phyloP scores from a whole-genome alignment of 2,329 filamentous ascomycete species.

The Colletotrichum truncatum region DNA sequence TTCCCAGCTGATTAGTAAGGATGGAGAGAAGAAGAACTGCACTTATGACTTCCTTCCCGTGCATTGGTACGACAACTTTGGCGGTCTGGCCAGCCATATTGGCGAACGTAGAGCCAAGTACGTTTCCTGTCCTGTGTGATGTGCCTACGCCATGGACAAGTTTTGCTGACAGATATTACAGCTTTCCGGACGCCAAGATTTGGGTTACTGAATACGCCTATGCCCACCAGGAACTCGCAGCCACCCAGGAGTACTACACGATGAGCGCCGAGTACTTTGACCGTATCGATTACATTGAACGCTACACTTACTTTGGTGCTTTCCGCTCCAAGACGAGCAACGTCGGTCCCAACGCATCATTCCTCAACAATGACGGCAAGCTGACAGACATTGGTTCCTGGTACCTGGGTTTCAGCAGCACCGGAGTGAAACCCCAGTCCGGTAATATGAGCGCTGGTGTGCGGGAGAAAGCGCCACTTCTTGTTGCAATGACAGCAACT shows the following conservation, averaged over 20 bases:
- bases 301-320: slow-evolving; percentile 80
- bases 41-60: slow-evolving; percentile 71
- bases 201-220: slow-evolving; percentile 85
- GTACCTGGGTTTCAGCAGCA: slow-evolving; percentile 72
- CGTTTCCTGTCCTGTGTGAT: slow-evolving; percentile 26
- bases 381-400: slow-evolving; percentile 80
- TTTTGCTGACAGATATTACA: slow-evolving; percentile 37
- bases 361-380: slow-evolving; percentile 73
- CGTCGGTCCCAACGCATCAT: slow-evolving; percentile 76
- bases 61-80: slow-evolving; percentile 77
- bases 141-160: not conserved
- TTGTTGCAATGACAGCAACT: not conserved
- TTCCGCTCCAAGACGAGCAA: slow-evolving; percentile 77
- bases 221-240: slow-evolving; percentile 61
- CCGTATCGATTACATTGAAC: slow-evolving; percentile 65
- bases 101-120: slow-evolving; percentile 63
- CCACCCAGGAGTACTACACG: slow-evolving; percentile 75
- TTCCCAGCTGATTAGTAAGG: slow-evolving; percentile 63
- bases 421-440: slow-evolving; percentile 50
- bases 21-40: slow-evolving; percentile 56
- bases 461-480: slow-evolving; percentile 1
- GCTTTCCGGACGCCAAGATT: slow-evolving; percentile 69
- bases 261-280: slow-evolving; percentile 74
- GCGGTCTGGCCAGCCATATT: slow-evolving; percentile 72
- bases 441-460: slow-evolving; percentile 10